Evolutionary conservation across 257 asterid genomes (phyloP).

Genomic region (Nicotiana benthamiana): DNA sequence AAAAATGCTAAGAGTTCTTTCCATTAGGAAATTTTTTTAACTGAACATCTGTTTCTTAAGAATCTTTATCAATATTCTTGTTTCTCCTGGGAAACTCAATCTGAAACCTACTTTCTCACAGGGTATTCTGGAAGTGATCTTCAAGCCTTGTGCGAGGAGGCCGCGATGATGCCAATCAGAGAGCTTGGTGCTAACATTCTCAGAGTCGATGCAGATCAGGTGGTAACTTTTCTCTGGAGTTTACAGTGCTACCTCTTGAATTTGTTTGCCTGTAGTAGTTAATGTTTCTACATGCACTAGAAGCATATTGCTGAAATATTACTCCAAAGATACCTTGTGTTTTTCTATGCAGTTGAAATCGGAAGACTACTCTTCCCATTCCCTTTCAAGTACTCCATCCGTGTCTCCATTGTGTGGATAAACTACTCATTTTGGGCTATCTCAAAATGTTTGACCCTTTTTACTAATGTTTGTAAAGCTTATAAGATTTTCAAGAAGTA

Average conservation of each 20-base stretch:
- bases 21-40: neutral
- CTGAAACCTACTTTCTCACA: conserved; percentile 10
- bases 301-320: neutral
- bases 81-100: neutral
- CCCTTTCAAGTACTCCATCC: conserved; percentile 1
- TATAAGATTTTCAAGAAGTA: neutral
- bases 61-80: neutral
- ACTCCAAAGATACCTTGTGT: neutral
- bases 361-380: neutral
- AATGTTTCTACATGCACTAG: neutral
- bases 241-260: neutral
- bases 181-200: conserved; percentile 90
- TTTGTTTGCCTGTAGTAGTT: neutral
- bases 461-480: neutral
- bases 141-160: conserved; percentile 90
- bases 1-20: conserved; percentile 6
- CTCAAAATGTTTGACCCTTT: neutral
- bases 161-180: conserved; percentile 98
- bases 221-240: conserved; percentile 9
- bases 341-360: neutral
- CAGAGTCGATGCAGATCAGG: conserved; percentile 68
- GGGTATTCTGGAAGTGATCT: conserved; percentile 99
- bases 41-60: neutral
- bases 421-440: neutral
- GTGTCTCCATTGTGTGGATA: neutral